phyloP scores from a whole-genome alignment of 2,329 filamentous ascomycete species.

The Colletotrichum theobromicola region DNA sequence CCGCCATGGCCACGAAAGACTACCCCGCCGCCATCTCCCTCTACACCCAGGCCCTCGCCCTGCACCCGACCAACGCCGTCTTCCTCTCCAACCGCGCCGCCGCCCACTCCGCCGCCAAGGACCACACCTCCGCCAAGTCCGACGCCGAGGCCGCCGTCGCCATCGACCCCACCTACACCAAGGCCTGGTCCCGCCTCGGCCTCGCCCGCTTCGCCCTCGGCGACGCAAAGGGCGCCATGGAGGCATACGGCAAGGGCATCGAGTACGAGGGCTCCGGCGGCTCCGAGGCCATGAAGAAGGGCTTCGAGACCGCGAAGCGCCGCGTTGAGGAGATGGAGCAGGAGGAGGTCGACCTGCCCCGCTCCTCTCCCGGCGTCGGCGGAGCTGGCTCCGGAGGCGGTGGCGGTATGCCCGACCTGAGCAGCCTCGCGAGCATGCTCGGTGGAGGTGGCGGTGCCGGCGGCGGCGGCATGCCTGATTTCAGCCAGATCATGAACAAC shows the following conservation, averaged over 20 bases:
- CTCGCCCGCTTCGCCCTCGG: constrained; percentile 91
- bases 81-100: constrained; percentile 98
- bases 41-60: constrained; percentile 84
- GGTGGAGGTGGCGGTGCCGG: constrained; percentile 65
- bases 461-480: constrained; percentile 84
- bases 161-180: constrained; percentile 91
- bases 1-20: constrained; percentile 94
- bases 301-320: constrained; percentile 90
- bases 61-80: constrained; percentile 87
- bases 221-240: constrained; percentile 89
- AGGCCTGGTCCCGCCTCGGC: constrained; percentile 94
- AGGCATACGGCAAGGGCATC: constrained; percentile 92
- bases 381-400: constrained; percentile 42
- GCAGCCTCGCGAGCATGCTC: constrained; percentile 74
- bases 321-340: constrained; percentile 80
- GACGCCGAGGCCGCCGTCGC: constrained; percentile 92
- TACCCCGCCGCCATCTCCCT: constrained; percentile 81
- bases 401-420: constrained; percentile 75
- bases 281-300: constrained; percentile 96
- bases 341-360: constrained; percentile 49
- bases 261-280: constrained; percentile 93
- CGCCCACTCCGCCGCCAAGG: constrained; percentile 82
- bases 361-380: constrained; percentile 38
- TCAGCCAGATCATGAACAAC: constrained; percentile 90
- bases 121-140: constrained; percentile 82